Percentiles rank a stretch among this genome's conserved stretches.
Conservation (phyloP, 441 rosid species). For the Rhodomyrtus psidioides region DNA sequence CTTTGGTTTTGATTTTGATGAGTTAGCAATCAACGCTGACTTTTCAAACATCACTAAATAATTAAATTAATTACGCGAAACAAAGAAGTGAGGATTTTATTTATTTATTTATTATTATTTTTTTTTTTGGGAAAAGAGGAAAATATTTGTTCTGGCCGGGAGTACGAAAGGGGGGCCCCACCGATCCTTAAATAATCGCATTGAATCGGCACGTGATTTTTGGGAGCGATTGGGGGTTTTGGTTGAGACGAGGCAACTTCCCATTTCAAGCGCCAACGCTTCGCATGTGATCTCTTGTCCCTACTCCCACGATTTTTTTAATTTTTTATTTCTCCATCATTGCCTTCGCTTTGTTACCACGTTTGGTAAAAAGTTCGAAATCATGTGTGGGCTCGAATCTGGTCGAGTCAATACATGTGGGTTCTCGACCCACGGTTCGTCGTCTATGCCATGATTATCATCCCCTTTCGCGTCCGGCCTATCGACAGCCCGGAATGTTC, state of each 20-base stretch:
- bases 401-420: not conserved
- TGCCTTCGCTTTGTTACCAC: not conserved
- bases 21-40: not conserved
- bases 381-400: not conserved
- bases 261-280: slow-evolving; percentile 24
- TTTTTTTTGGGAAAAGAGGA: not conserved
- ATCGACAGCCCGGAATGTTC: too few species aligned
- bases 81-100: not conserved
- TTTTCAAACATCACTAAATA: too few species aligned
- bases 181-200: slow-evolving; percentile 2
- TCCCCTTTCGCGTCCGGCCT: too few species aligned
- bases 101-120: too few species aligned
- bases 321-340: not conserved
- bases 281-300: slow-evolving; percentile 30
- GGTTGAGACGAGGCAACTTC: not conserved
- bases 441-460: too few species aligned
- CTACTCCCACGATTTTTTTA: not conserved
- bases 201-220: slow-evolving; percentile 42
- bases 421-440: too few species aligned
- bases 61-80: too few species aligned
- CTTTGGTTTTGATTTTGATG: fast-evolving
- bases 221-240: slow-evolving; percentile 8
- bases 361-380: not conserved
- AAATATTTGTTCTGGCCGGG: not conserved
- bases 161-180: not conserved